A percentile compares a stretch with the other conserved stretches of the same genome.
These are phyloP conservation scores for Fagopyrum homotropicum DNA, from an alignment of 148 eudicot genomes.

Conservation along the genomic window DNA sequence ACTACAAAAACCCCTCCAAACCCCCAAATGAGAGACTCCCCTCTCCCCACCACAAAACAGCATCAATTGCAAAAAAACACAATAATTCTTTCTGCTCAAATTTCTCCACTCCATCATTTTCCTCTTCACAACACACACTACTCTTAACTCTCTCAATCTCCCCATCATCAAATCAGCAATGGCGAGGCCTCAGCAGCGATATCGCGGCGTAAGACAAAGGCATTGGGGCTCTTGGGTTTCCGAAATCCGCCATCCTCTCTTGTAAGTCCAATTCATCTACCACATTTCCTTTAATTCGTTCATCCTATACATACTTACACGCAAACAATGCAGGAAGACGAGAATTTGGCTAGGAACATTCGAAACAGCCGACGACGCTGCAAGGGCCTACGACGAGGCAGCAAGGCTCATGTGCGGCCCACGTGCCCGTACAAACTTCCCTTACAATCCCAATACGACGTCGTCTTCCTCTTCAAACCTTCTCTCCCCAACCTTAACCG, in stretches of 20 bases:
- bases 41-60: not conserved
- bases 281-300: no score
- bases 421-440: slow-evolving; percentile 69
- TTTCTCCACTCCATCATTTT: slow-evolving; percentile 10
- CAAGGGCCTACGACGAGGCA: slow-evolving; percentile 75
- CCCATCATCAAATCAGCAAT: slow-evolving; percentile 17
- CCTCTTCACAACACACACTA: not conserved
- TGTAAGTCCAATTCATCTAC: slow-evolving; percentile 32
- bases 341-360: slow-evolving; percentile 81
- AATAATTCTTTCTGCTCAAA: slow-evolving; percentile 11
- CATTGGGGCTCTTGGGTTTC: slow-evolving; percentile 98
- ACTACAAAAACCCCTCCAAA: slow-evolving; percentile 9
- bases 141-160: not conserved
- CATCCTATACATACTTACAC: no score
- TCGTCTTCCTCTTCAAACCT: slow-evolving; percentile 47
- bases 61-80: slow-evolving; percentile 8
- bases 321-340: slow-evolving; percentile 45
- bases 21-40: slow-evolving; percentile 1
- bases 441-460: slow-evolving; percentile 55
- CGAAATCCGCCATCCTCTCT: slow-evolving; percentile 72
- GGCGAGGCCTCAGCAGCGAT: slow-evolving; percentile 73
- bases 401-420: slow-evolving; percentile 80
- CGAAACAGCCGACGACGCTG: slow-evolving; percentile 82
- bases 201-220: slow-evolving; percentile 72
- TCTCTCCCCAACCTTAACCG: slow-evolving; percentile 65